Base-by-base conservation (phyloP, 2,329 filamentous ascomycete species). In the Fragosphaeria purpurea region DNA sequence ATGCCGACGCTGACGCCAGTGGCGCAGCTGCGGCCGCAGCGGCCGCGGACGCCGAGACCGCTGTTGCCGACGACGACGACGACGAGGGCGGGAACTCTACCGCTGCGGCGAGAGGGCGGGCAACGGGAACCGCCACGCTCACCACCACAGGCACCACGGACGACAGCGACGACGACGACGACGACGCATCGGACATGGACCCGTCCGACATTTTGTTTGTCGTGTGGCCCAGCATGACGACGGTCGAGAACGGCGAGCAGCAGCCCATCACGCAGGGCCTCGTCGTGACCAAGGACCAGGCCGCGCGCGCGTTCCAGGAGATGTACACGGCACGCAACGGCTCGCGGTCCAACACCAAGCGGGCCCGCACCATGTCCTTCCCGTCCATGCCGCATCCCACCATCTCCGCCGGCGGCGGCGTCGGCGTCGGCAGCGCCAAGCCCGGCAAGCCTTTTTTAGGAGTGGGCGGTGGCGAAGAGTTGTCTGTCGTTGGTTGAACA, bases 141-240 rank as follows among this genome's bases (percentile, higher is more conserved):
- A 22, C 22, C 22, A 22, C 22, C 22, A 22, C 22, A 22, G 22
- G 22, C 22, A 22, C 22, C 22, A 22, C 22, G 22, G 22, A 22
- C 22, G 50, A 55, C 37, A n/a, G 37, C 11, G 46, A 35, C 13
- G 46, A 40, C 22, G 41, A 44, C 34, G 41, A 41, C 13, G 50
- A 50, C 30, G 46, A 49, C 33, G 48, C 38, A 6, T 42, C 50
- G 7, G 61, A 63, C 47, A 53, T 64, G 35, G 62, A 63, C 41
- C 62, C 63, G 0, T 58, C 59, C 30, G 60, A 64, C 54, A 65
- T 66, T 44, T 46, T 65, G 40, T 56, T 66, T 1, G 63, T 66
- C 5, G 61, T 65, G 30, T 66, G 64, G 64, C 63, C 63, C 7
- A 62, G 58, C 55, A 65, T 65, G 61, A 64, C 62, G 41, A 59